Percentiles rank a stretch among this genome's conserved stretches.
Conservation (phyloP, 495 filamentous ascomycete species). For the Aspergillus haitiensis region DNA sequence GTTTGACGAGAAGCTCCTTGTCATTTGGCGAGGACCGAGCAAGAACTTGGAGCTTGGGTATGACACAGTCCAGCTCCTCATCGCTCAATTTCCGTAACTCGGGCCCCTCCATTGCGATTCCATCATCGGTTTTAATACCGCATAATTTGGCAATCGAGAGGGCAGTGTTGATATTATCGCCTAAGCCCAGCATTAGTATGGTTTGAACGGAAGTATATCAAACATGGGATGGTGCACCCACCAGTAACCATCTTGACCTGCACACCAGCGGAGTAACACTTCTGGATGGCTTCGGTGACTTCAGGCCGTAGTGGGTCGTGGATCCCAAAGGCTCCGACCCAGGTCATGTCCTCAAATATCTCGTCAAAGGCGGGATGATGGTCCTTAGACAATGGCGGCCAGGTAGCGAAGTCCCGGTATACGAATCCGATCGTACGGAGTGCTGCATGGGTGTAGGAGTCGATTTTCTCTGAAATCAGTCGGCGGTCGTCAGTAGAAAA, state of each 20-base stretch:
- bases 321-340: conserved; percentile 63
- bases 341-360: conserved; percentile 60
- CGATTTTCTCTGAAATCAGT: conserved; percentile 44
- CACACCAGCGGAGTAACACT: conserved; percentile 75
- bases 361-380: conserved; percentile 57
- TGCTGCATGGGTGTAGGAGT: conserved; percentile 57
- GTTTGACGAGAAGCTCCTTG: conserved; percentile 75
- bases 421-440: conserved; percentile 63
- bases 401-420: conserved; percentile 63
- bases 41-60: conserved; percentile 77
- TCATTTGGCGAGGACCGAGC: conserved; percentile 87
- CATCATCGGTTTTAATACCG: conserved; percentile 72
- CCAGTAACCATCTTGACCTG: conserved; percentile 88
- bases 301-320: conserved; percentile 70
- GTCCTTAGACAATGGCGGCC: conserved; percentile 59
- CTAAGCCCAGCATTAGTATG: background rate
- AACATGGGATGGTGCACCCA: background rate
- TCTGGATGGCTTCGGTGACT: conserved; percentile 70
- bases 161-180: conserved; percentile 77
- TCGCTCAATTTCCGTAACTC: conserved; percentile 76
- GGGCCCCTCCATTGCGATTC: conserved; percentile 78
- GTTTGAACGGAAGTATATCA: background rate
- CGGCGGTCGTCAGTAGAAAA: conserved; percentile 47
- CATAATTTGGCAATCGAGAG: conserved; percentile 79
- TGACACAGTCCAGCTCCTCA: conserved; percentile 64